Evolutionary conservation across 352 stramenopile genomes (phyloP), one percentile per base, ranked within the genome.

Genomic region (Globisporangium cystogenes): DNA sequence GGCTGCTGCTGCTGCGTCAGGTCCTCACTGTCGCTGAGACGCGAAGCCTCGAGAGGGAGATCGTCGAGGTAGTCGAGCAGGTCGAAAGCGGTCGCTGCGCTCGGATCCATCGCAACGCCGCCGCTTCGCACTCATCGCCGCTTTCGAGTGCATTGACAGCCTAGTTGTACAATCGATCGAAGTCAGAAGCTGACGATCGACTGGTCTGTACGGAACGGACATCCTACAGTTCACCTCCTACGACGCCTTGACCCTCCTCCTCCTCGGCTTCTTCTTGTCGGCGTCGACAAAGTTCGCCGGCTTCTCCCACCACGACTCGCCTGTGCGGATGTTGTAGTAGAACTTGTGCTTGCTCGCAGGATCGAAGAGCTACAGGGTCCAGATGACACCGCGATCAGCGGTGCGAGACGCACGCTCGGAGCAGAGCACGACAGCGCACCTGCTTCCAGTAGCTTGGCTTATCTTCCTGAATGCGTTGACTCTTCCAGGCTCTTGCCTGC

Each of bases 291-390:
- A 60, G 33, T 67, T 77, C 23, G 50, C 29, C 26, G 77, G 77
- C 12, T 60, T 69, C 21, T 84, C 69, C 77, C 77, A 88, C 16
- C 68, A 67, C 18, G 74, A 85, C 53, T 88, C 74, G 1, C 77
- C 77, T 7, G 77, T 88, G 16, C 77, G 77, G 48, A 85, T 53
- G 46, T 88, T 88, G 60, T 86, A 79, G 57, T 88, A 87, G 62
- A 89, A 89, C 21, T 65, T 44, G 29, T 51, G 65, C 23, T 72
- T 73, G 10, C 57, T 46, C 29, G 72, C 21, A 18, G 71, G 69
- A 50, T 86, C 74, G 8, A 64, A 51, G 41, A 80, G 74, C 74
- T 88, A 55, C 27, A 26, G 43, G 27, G 31, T 15, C 5, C 4
- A 36, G 3, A 3, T 48, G 26, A 3, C n/a, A 37, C 49, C 46